Evolutionary conservation across 2,329 filamentous ascomycete species (phyloP).

Genomic region (Penicillium italicum): DNA sequence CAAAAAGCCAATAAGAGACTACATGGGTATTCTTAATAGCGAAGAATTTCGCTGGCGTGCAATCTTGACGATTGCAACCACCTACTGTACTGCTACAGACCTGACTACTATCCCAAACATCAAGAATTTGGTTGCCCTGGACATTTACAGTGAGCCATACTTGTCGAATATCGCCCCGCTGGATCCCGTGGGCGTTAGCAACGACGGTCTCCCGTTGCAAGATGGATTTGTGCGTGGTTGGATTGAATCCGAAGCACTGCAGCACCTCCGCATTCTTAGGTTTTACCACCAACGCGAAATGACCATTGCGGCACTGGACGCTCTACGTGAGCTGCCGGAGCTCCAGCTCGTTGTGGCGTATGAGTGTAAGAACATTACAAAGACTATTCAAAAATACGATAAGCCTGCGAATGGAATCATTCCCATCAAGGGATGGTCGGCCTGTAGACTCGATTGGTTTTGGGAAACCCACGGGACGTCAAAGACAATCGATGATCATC

Average conservation of each 20-base stretch:
- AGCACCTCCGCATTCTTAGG: slow-evolving; percentile 38
- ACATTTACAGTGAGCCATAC: slow-evolving; percentile 29
- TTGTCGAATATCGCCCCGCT: not conserved
- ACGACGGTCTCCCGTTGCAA: slow-evolving; percentile 25
- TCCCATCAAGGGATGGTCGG: slow-evolving; percentile 5
- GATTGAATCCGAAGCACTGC: slow-evolving; percentile 40
- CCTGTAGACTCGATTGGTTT: slow-evolving; percentile 7
- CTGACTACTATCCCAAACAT: slow-evolving; percentile 39
- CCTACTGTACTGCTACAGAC: slow-evolving; percentile 32
- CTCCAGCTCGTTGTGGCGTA: slow-evolving; percentile 36
- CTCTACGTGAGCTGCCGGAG: slow-evolving; percentile 35
- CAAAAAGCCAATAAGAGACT: slow-evolving; percentile 32
- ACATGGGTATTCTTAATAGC: slow-evolving; percentile 36
- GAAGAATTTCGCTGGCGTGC: slow-evolving; percentile 33
- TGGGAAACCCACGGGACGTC: not conserved
- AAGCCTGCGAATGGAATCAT: not conserved
- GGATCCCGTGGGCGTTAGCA: slow-evolving; percentile 10
- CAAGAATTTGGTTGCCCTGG: slow-evolving; percentile 41
- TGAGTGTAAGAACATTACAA: slow-evolving; percentile 30
- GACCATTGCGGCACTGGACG: slow-evolving; percentile 31
- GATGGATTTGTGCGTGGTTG: slow-evolving; percentile 43
- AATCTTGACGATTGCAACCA: slow-evolving; percentile 34
- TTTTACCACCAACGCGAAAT: slow-evolving; percentile 34
- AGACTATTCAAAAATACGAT: not conserved
- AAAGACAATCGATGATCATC: not conserved